Percentiles rank a stretch among this genome's conserved stretches.
Conservation (phyloP, 768 basidiomycete species). For the Clitopilus hobsonii region DNA sequence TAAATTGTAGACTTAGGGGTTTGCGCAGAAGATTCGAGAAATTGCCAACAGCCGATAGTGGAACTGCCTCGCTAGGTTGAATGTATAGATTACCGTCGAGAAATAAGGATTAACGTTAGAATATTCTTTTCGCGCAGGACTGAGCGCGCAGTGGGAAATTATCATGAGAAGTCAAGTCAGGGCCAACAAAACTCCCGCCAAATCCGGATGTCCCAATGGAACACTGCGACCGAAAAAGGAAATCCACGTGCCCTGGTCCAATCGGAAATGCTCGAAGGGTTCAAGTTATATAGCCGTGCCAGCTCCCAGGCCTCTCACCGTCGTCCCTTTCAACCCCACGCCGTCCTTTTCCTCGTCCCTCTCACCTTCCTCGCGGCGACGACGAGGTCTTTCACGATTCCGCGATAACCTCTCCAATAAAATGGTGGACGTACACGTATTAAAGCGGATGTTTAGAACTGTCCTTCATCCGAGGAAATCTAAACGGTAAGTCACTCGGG, state of each 20-base stretch:
- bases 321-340: not conserved
- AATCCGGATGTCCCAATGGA: not conserved
- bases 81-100: not conserved
- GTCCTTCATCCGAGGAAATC: not conserved
- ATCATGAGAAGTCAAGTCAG: not conserved
- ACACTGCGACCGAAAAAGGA: not conserved
- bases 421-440: not conserved
- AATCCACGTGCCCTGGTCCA: not conserved
- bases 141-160: not conserved
- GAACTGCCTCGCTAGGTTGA: too few relatives aligned
- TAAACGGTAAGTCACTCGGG: not conserved
- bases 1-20: too few relatives aligned
- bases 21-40: too few relatives aligned
- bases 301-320: not conserved
- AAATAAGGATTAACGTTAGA: not conserved
- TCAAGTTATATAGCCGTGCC: conserved; percentile 1
- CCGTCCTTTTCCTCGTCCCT: not conserved
- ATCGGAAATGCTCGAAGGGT: not conserved
- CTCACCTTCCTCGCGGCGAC: not conserved
- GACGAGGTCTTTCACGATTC: not conserved
- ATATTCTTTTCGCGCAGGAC: not conserved
- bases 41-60: too few relatives aligned
- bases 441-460: not conserved
- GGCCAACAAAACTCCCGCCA: not conserved
- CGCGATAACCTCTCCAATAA: not conserved